Evolutionary conservation across 2,329 filamentous ascomycete genomes (phyloP), one percentile per base, ranked within the genome.

Genomic region (Dactylellina sp.): DNA sequence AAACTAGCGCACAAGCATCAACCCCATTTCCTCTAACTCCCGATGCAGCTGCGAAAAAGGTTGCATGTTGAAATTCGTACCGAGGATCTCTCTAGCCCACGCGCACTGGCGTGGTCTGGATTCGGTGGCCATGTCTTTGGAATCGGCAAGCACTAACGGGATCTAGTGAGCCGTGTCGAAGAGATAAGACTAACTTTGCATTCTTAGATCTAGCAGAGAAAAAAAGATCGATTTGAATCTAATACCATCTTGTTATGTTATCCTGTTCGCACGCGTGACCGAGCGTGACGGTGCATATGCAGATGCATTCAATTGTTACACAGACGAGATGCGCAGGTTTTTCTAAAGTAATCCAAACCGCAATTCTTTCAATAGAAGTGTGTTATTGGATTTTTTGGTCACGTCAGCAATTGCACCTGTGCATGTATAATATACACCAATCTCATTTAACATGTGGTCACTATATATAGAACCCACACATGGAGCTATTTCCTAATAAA

Each of bases 71-170:
- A 71, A 49, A 63, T 64, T 60, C 65, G 46, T 16, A 64, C 53
- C 53, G 68, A 53, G 53, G 68, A 65, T 56, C 49, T 56, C 49
- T 16, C 56, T 39, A 72, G 60, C 60, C 28, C 53, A 40, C 49
- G 57, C 62, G 49, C 37, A 59, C 44, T 60, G 53, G 57, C 65
- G 7, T 44, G 62, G 62, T 63, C 66, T 71, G 64, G 66, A 71
- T 71, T 63, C 20, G 12, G 52, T 14, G 42, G 52, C 57, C 22
- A 40, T 44, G 44, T 60, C 53, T 44, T 40, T 28, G 28, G 63
- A 59, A 16, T 66, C 62, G 62, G 62, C 28, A 66, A 40, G 65
- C 32, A 53, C 50, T 25, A 49, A 57, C 40, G 57, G 59, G 57
- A 49, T 50, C 57, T 57, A 71, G 50, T 16, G 40, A 32, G 32